Evolutionary conservation across 768 basidiomycete species (phyloP), one percentile per base, ranked within the genome.

Genomic region (Suillus decipiens): DNA sequence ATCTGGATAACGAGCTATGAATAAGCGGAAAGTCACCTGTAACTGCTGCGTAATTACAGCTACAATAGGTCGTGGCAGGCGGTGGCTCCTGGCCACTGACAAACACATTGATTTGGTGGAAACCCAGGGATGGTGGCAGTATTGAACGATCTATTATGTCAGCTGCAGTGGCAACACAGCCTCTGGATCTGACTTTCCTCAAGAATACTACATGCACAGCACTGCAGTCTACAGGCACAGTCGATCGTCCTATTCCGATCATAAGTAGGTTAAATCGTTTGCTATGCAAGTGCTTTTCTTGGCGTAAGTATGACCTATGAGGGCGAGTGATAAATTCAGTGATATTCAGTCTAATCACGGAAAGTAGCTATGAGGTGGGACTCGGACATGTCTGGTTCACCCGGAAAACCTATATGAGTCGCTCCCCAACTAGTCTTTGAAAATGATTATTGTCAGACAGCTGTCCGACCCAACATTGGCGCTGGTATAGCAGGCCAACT

Each of bases 191-290:
- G 24, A 48, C 5, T 22, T 24, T 47, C 22, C 45, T 47, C 5
- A 12, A 47, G 12, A 39, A 1, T 39, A 39, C 10, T 47, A 12
- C 45, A 43, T n/a, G 42, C 19, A 47, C 45, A 22, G 48, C 48
- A 28, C 14, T 48, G 48, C 15, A 50, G 8, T 17, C 28, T 9
- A 28, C 31, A 33, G 50, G 50, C 19, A 51, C 50, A 33, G 5
- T 51, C 19, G 31, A 33, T 33, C 6, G 51, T 12, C 33, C 10
- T n/a, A 53, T 53, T 53, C 31, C 51, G 31, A 17, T 53, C 51
- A 53, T 33, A 11, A 53, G 31, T 51, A 51, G 50, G 50, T 31
- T 51, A 51, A 51, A 51, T 51, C 28, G 15, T 33, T 51, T 51
- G 50, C 50, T 17, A 51, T 31, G 50, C 31, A 51, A 19, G 28